phyloP scores from a whole-genome alignment of 208 protist species.

The Trypanosoma scelopori region DNA sequence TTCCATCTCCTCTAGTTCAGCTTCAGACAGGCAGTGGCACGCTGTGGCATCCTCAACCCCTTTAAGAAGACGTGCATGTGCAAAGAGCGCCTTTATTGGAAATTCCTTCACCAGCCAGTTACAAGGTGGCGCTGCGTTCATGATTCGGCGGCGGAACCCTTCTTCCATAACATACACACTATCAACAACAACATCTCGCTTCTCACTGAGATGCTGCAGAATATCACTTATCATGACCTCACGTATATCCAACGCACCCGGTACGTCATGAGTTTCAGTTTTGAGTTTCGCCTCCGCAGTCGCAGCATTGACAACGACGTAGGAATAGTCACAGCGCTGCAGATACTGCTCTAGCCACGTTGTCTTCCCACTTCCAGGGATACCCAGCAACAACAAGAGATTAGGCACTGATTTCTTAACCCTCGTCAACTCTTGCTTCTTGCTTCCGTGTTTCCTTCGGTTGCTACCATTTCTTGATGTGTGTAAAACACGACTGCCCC shows the following conservation, averaged over 20 bases:
- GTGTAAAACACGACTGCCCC: background rate
- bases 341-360: conserved; percentile 74
- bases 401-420: conserved; percentile 51
- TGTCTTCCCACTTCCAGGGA: conserved; percentile 80
- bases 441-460: conserved; percentile 9
- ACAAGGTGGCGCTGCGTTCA: conserved; percentile 34
- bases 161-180: conserved; percentile 53
- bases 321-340: conserved; percentile 57
- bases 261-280: conserved; percentile 53
- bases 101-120: conserved; percentile 62
- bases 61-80: conserved; percentile 49
- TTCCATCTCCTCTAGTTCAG: conserved; percentile 58
- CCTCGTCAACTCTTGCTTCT: conserved; percentile 29
- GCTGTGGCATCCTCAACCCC: conserved; percentile 48
- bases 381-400: conserved; percentile 65
- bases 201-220: conserved; percentile 35
- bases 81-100: conserved; percentile 65
- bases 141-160: conserved; percentile 50
- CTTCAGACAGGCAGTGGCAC: conserved; percentile 36
- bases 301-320: conserved; percentile 55
- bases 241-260: conserved; percentile 56
- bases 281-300: conserved; percentile 41
- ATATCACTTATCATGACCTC: conserved; percentile 52
- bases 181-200: conserved; percentile 69
- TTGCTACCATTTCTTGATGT: background rate